Evolutionary conservation across 768 basidiomycete species (phyloP), one percentile per base, ranked within the genome.

Genomic region (Clitopilus passeckerianus): DNA sequence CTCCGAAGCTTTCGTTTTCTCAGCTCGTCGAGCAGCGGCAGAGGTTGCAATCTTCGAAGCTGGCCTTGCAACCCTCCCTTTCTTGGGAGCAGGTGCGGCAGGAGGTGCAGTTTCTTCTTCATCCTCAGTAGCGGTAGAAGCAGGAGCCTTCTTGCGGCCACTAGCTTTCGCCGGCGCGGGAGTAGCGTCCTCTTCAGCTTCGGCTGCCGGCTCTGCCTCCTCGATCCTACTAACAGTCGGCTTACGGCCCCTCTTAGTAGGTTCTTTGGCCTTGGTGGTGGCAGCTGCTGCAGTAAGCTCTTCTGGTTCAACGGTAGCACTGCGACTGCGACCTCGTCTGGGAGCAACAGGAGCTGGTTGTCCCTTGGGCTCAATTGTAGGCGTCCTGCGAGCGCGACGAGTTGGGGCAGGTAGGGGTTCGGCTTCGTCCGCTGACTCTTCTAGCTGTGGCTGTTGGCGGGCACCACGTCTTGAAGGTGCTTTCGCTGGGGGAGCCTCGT

Each of bases 291-390:
- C 30, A 9, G 53, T n/a, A n/a, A n/a, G 53, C 16, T 55, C 54
- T 34, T 55, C 46, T 16, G 46, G 46, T 22, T 50, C 52, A 16
- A 53, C 58, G 20, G 65, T 60, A 20, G 60, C 58, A 34, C 54
- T 55, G 27, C 54, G 54, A 16, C 54, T 37, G 6, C 54, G 54
- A 34, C 54, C 33, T 33, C 33, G 30, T 34, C 33, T 23, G 5
- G 54, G 33, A 53, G 57, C 54, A 22, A 56, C 16, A 2, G 58
- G 50, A 57, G 55, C n/a, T 33, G 46, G 35, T n/a, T 59, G 43
- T 46, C 69, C 69, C n/a, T 68, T 64, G 0, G 64, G 63, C 34
- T 73, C 71, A 2, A 60, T 64, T 12, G 67, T 69, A 5, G 65
- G 46, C 20, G 46, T n/a, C 18, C 46, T 18, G 46, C 46, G 46